Evolutionary conservation across 768 basidiomycete species (phyloP).

Genomic region (Dacryopinax spathularia): DNA sequence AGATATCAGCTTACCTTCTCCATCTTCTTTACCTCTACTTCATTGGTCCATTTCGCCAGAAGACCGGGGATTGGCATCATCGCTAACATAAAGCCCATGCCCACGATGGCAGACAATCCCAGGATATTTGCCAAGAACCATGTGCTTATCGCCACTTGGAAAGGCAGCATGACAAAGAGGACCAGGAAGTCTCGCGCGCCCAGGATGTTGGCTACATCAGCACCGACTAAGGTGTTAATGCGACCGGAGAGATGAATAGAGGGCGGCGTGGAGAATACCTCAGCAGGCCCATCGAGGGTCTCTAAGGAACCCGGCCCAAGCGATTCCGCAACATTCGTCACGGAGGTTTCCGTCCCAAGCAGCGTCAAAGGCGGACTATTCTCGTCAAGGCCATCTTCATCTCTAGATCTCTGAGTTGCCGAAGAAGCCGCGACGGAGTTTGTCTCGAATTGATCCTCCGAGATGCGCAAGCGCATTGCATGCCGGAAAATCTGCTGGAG

Average conservation of each 20-base stretch:
- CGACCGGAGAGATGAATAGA: conserved; percentile 46
- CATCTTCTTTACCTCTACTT: conserved; percentile 37
- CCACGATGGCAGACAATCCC: conserved; percentile 46
- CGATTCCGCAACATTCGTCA: conserved; percentile 12
- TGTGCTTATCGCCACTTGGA: conserved; percentile 30
- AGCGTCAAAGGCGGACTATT: neutral
- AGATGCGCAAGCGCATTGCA: conserved; percentile 54
- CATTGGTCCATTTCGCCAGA: conserved; percentile 36
- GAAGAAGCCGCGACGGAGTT: conserved; percentile 12
- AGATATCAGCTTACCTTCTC: conserved; percentile 20
- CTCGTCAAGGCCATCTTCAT: neutral
- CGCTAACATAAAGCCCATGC: conserved; percentile 37
- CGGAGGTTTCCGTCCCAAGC: conserved; percentile 10
- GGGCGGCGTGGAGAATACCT: neutral
- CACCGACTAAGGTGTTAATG: conserved; percentile 63
- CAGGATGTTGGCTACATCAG: conserved; percentile 37
- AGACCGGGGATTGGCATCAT: conserved; percentile 47
- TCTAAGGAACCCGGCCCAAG: neutral
- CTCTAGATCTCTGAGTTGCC: conserved; percentile 6
- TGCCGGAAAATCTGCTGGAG: conserved; percentile 70
- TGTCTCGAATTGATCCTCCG: conserved; percentile 25
- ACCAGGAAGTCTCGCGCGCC: conserved; percentile 28
- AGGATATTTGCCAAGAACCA: conserved; percentile 34
- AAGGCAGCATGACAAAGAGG: conserved; percentile 26
- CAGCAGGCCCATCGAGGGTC: neutral